Evolutionary conservation across 257 asterid genomes (phyloP).

Genomic region (Coffea canephora): DNA sequence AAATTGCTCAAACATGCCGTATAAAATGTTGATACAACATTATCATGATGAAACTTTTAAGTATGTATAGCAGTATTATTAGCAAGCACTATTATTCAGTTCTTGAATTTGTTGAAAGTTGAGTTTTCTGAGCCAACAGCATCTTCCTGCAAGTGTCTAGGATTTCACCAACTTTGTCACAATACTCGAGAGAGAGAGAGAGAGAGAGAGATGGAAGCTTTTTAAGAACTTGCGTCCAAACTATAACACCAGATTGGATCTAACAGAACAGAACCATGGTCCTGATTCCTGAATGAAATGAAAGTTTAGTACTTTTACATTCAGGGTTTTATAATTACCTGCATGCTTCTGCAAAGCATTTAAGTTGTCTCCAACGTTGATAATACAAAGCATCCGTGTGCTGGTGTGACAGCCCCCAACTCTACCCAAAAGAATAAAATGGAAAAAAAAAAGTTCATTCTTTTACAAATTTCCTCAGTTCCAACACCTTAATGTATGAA

Average conservation of each 20-base stretch:
- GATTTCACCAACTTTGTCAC: not conserved
- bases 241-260: not conserved
- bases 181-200: not conserved
- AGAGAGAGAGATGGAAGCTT: not conserved
- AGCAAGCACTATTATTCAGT: too few relatives aligned
- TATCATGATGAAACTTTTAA: too few relatives aligned
- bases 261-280: not conserved
- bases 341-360: not conserved
- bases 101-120: too few relatives aligned
- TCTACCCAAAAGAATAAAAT: not conserved
- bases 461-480: not conserved
- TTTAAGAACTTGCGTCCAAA: not conserved
- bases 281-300: conserved; percentile 4
- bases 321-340: not conserved
- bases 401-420: not conserved
- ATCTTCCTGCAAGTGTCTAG: too few relatives aligned
- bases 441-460: not conserved
- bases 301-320: not conserved
- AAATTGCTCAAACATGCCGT: too few relatives aligned
- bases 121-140: too few relatives aligned
- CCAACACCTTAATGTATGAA: not conserved
- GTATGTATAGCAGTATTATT: too few relatives aligned
- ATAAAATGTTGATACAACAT: too few relatives aligned
- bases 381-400: not conserved
- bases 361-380: conserved; percentile 1